A percentile compares a stretch with the other conserved stretches of the same genome.
Conservation (phyloP, 345 rosid genomes). For the Viola odorata region DNA sequence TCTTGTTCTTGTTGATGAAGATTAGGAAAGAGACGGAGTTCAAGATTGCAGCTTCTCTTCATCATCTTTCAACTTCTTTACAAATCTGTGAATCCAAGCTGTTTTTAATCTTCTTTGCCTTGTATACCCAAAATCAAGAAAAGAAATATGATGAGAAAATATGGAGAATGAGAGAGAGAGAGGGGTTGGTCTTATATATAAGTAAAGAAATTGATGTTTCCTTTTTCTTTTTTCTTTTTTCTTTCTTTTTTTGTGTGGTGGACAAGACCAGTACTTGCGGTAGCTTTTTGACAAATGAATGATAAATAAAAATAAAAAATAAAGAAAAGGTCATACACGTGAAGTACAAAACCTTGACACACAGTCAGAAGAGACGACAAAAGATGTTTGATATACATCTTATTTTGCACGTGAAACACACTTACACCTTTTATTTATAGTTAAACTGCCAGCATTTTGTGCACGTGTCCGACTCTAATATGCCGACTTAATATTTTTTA, state of each 20-base stretch:
- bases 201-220: not conserved
- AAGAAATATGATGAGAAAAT: not conserved
- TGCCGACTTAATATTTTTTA: too few species aligned
- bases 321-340: not conserved
- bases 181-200: not conserved
- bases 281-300: not conserved
- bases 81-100: not conserved
- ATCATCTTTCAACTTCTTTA: not conserved
- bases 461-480: too few species aligned
- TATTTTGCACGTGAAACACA: constrained; percentile 11
- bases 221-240: not conserved
- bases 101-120: not conserved
- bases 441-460: too few species aligned
- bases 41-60: constrained; percentile 11
- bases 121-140: too few species aligned
- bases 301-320: not conserved
- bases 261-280: not conserved
- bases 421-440: not conserved
- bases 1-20: not conserved
- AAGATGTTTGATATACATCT: not conserved
- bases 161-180: not conserved
- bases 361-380: too few species aligned
- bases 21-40: constrained; percentile 7
- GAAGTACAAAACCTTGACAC: not conserved
- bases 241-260: not conserved